Percentiles rank a stretch among this genome's conserved stretches.
Conservation (phyloP, 169 alveolate genomes). For the Babesia divergens region DNA sequence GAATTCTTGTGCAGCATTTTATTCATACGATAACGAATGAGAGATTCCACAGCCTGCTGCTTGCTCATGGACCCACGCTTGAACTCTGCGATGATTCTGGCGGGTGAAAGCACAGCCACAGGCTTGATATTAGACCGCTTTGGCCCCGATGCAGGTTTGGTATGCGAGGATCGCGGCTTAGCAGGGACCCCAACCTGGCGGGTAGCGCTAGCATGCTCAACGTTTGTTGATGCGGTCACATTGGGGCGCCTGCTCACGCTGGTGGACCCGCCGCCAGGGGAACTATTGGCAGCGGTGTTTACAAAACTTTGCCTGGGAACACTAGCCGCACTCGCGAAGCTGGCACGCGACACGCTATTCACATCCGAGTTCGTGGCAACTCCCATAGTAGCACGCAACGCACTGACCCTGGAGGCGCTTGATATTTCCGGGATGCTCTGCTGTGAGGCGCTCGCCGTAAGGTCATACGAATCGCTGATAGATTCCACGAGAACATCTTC, state of each 20-base stretch:
- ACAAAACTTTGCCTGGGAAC: background rate
- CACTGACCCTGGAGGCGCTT: background rate
- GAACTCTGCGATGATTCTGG: constrained; percentile 41
- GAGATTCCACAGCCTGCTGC: constrained; percentile 55
- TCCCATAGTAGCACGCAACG: background rate
- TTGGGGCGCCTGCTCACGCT: background rate
- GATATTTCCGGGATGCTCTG: background rate
- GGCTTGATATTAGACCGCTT: constrained; percentile 30
- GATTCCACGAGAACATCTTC: background rate
- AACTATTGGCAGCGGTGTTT: background rate
- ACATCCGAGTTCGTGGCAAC: background rate
- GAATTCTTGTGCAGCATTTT: constrained; percentile 47
- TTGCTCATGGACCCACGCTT: constrained; percentile 38
- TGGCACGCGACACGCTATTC: background rate
- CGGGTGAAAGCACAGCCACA: constrained; percentile 42
- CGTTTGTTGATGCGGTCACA: background rate
- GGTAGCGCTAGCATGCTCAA: background rate
- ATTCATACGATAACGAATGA: constrained; percentile 46
- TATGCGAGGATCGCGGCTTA: background rate
- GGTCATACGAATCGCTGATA: background rate
- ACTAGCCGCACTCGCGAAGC: background rate
- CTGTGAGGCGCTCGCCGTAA: background rate
- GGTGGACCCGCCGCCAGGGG: background rate
- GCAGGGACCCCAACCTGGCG: too few species aligned
- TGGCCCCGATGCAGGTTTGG: background rate